Evolutionary conservation across 2,329 filamentous ascomycete species (phyloP).

Genomic region (Tolypocladium amazonense): DNA sequence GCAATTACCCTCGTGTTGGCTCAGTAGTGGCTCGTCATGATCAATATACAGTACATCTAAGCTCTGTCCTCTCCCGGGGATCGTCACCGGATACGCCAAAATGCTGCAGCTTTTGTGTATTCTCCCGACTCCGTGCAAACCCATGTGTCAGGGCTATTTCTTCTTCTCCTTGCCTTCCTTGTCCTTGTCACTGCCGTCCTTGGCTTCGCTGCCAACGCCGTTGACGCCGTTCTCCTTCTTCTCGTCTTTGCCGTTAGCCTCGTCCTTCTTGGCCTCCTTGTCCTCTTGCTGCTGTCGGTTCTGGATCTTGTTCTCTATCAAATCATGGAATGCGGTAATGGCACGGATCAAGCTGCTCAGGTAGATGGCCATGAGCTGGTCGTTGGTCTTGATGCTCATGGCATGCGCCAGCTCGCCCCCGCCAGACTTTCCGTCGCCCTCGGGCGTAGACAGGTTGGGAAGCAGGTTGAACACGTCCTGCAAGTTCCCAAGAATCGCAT

Average conservation of each 20-base stretch:
- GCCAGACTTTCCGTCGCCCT: slow-evolving; percentile 50
- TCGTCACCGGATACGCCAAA: background rate
- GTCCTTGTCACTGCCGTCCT: slow-evolving; percentile 42
- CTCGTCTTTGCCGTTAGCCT: slow-evolving; percentile 47
- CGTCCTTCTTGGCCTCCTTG: slow-evolving; percentile 77
- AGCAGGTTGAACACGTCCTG: slow-evolving; percentile 99
- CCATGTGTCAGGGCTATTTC: slow-evolving; percentile 16
- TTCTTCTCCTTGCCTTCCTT: slow-evolving; percentile 47
- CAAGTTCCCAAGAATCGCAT: slow-evolving; percentile 94
- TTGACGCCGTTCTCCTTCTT: slow-evolving; percentile 40
- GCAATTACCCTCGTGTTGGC: background rate
- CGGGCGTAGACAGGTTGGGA: slow-evolving; percentile 84
- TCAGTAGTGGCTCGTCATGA: background rate
- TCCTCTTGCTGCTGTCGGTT: slow-evolving; percentile 96
- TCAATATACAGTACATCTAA: slow-evolving; percentile 4
- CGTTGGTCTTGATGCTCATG: slow-evolving; percentile 98
- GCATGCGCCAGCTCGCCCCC: slow-evolving; percentile 86
- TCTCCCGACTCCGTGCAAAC: background rate
- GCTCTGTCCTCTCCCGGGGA: background rate
- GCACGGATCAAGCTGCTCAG: slow-evolving; percentile 92
- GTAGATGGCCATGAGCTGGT: slow-evolving; percentile 98
- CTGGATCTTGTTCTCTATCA: slow-evolving; percentile 99
- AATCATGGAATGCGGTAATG: slow-evolving; percentile 96
- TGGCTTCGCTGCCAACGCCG: slow-evolving; percentile 31
- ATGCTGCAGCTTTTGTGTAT: background rate